A percentile compares a stretch with the other conserved stretches of the same genome.
These are phyloP conservation scores for Brassica napus DNA, from an alignment of 345 rosid genomes.

Conservation along the genomic window DNA sequence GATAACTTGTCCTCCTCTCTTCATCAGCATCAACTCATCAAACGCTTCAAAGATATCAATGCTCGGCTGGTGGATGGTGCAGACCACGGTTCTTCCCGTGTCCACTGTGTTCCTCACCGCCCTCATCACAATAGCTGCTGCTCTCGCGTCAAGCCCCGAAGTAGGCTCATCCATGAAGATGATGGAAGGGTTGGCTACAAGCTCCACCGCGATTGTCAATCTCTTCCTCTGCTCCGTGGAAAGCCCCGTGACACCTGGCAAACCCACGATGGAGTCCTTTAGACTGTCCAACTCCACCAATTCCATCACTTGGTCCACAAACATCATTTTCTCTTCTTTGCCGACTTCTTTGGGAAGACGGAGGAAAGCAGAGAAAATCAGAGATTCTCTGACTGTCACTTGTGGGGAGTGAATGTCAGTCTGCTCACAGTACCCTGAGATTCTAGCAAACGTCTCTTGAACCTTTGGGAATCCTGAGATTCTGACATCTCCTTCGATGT, in stretches of 20 bases:
- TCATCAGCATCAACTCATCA: conserved; percentile 77
- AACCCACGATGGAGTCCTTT: conserved; percentile 60
- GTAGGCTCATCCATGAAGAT: conserved; percentile 57
- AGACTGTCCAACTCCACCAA: conserved; percentile 59
- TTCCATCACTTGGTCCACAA: conserved; percentile 68
- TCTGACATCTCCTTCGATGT: conserved; percentile 75
- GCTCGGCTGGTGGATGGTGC: conserved; percentile 15
- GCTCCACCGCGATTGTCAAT: conserved; percentile 35
- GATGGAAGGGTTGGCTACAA: conserved; percentile 18
- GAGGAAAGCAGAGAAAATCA: conserved; percentile 82
- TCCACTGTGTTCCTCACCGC: conserved; percentile 12
- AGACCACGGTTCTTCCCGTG: conserved; percentile 12
- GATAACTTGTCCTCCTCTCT: conserved; percentile 84
- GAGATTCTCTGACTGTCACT: conserved; percentile 74
- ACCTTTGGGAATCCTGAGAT: conserved; percentile 78
- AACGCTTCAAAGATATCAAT: conserved; percentile 75
- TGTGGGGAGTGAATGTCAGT: conserved; percentile 86
- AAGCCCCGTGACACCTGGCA: conserved; percentile 70
- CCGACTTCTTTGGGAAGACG: conserved; percentile 68
- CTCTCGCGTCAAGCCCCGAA: conserved; percentile 82
- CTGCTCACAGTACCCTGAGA: conserved; percentile 40
- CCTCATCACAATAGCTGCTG: conserved; percentile 89
- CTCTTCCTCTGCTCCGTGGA: conserved; percentile 86
- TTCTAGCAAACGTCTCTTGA: conserved; percentile 88
- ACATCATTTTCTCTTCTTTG: conserved; percentile 68